Conservation (phyloP, 1,284 basidiomycete genomes). For the Pyrrhoderma noxium region DNA sequence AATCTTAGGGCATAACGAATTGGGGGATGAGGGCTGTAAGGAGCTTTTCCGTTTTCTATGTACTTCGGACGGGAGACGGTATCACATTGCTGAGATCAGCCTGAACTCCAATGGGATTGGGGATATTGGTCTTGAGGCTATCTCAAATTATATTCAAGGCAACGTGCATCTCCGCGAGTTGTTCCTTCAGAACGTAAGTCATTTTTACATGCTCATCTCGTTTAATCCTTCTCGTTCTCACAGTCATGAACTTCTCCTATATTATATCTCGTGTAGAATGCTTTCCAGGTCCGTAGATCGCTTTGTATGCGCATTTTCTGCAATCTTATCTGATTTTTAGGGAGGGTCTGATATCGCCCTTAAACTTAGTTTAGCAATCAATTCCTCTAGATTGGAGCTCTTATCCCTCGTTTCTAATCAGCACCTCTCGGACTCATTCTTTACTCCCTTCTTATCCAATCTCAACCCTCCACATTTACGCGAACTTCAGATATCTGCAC, state of each 20-base stretch:
- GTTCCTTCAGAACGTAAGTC: slow-evolving; percentile 50
- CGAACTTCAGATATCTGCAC: slow-evolving; percentile 49
- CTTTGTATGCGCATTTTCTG: neutral
- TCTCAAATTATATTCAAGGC: slow-evolving; percentile 43
- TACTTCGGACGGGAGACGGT: slow-evolving; percentile 38
- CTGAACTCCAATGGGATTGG: slow-evolving; percentile 51
- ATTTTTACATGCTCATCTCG: neutral
- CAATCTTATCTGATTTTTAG: slow-evolving; percentile 26
- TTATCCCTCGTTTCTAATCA: slow-evolving; percentile 40
- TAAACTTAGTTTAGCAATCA: slow-evolving; percentile 40
- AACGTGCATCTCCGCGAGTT: slow-evolving; percentile 41
- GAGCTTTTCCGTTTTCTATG: slow-evolving; percentile 49
- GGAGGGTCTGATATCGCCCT: slow-evolving; percentile 30
- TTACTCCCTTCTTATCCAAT: slow-evolving; percentile 39
- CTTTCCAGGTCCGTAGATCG: slow-evolving; percentile 21
- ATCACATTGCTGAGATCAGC: slow-evolving; percentile 47
- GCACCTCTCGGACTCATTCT: slow-evolving; percentile 41
- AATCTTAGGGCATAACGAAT: slow-evolving; percentile 47
- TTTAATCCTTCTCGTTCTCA: neutral
- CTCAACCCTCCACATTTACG: slow-evolving; percentile 42
- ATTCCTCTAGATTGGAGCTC: slow-evolving; percentile 38
- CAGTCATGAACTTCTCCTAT: slow-evolving; percentile 4
- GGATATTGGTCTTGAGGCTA: slow-evolving; percentile 44
- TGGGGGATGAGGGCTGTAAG: slow-evolving; percentile 53
- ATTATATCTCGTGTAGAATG: slow-evolving; percentile 24